Base-by-base conservation (phyloP, 2,329 filamentous ascomycete genomes). In the Tolypocladium guangdongense region DNA sequence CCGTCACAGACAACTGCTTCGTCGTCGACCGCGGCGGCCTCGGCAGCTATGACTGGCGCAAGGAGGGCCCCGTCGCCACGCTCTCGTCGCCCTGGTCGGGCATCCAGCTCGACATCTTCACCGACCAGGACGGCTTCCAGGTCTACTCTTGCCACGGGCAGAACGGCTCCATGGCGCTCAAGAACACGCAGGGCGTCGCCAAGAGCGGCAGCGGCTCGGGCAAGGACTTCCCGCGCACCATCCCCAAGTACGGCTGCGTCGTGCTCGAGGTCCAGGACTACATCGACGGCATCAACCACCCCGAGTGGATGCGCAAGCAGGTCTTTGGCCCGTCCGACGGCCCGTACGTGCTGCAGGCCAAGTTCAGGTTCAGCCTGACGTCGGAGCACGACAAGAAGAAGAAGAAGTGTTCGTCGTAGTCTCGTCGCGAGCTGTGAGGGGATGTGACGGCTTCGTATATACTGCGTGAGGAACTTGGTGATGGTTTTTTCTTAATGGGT, bases 231-330 rank as follows among this genome's bases (percentile, higher is more conserved):
- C 79, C 82, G 4, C 75, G 84, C 38, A 80, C 79, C 8, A 85
- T 90, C 30, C 78, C 81, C 53, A 67, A 91, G 74, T 89, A 90
- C 64, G 90, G 89, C 35, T 96, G 92, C 69, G 65, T 96, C 30
- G 92, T 96, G 49, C 80, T 96, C 69, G 92, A 96, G 73, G 88
- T 93, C 14, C 82, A 96, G 76, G 90, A 93, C 68, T 96, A 84
- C 81, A 95, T 96, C 64, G 91, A 95, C 66, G 90, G 79, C 30
- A 93, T 97, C 72, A 96, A 96, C 72, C 81, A 95, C 62, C 91
- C 91, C 0, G 81, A 90, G 69, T 96, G 92, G 92, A 83, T 83
- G 55, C 81, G 91, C 52, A 83, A 78, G 70, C 82, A 86, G 63
- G 71, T 86, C 55, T 85, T 72, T 61, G 75, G 70, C 33, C 83